phyloP scores from a whole-genome alignment of 106 monocot species.

The Platanthera zijinensis region DNA sequence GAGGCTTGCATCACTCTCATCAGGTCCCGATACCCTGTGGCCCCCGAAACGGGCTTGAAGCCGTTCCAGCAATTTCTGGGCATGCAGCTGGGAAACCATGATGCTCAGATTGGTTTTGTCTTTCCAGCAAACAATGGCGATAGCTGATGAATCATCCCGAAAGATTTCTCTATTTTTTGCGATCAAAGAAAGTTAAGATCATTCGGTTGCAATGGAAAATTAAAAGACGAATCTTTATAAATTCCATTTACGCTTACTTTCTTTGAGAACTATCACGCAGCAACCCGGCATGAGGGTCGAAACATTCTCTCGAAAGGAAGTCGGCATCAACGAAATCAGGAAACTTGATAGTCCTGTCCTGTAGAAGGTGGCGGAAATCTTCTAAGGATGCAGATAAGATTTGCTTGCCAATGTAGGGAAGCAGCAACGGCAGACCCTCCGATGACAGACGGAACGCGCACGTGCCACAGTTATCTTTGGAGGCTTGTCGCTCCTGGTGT shows the following conservation, averaged over 20 bases:
- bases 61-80: constrained; percentile 64
- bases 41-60: constrained; percentile 39
- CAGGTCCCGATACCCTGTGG: neutral
- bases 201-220: neutral
- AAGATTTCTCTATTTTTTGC: constrained; percentile 24
- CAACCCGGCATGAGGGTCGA: constrained; percentile 60
- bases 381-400: constrained; percentile 53
- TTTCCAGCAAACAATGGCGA: constrained; percentile 94
- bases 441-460: constrained; percentile 88
- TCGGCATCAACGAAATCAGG: constrained; percentile 59
- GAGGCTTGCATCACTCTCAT: neutral
- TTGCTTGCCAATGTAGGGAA: constrained; percentile 81
- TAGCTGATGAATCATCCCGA: constrained; percentile 38
- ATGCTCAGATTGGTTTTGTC: constrained; percentile 79
- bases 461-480: constrained; percentile 46
- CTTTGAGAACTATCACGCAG: constrained; percentile 65
- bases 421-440: constrained; percentile 85
- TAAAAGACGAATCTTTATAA: neutral
- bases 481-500: constrained; percentile 78
- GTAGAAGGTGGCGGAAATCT: constrained; percentile 75
- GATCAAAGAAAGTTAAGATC: constrained; percentile 4
- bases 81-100: constrained; percentile 77
- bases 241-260: constrained; percentile 32
- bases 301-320: constrained; percentile 52
- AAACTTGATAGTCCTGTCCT: constrained; percentile 72